These are phyloP conservation scores for Haplosporangium sp. DNA, from an alignment of 371 early-diverging fungal species.

Conservation along the genomic window DNA sequence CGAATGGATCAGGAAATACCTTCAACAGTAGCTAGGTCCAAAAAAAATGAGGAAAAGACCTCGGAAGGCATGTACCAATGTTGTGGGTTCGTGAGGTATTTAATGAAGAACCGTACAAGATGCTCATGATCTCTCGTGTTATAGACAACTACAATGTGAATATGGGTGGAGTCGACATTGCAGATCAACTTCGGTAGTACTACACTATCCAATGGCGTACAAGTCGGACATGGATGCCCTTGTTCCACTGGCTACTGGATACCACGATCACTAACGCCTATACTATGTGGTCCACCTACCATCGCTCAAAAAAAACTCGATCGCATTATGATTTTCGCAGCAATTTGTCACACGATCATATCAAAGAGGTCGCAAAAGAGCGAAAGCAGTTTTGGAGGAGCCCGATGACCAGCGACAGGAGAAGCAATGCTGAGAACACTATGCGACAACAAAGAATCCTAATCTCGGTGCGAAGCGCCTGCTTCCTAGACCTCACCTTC, in stretches of 20 bases:
- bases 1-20: constrained; percentile 28
- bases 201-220: constrained; percentile 26
- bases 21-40: neutral
- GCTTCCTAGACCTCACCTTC: too few species aligned
- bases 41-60: too few species aligned
- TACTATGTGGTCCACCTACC: constrained; percentile 1
- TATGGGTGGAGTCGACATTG: constrained; percentile 44
- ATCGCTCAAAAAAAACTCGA: neutral
- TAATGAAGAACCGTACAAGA: constrained; percentile 4
- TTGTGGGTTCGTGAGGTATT: constrained; percentile 19
- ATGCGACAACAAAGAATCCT: too few species aligned
- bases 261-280: constrained; percentile 40
- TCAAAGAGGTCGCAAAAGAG: too few species aligned
- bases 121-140: constrained; percentile 19
- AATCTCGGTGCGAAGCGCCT: too few species aligned
- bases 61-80: constrained; percentile 17
- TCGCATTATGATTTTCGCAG: neutral
- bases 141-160: constrained; percentile 44
- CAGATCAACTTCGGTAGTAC: constrained; percentile 39
- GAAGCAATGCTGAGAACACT: too few species aligned
- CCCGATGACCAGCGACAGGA: too few species aligned
- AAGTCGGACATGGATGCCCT: constrained; percentile 27
- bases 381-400: too few species aligned
- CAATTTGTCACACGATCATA: too few species aligned
- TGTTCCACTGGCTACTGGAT: constrained; percentile 42